These are phyloP conservation scores for Aspergillus nomiae DNA, from an alignment of 2,329 filamentous ascomycete genomes.

Conservation along the genomic window DNA sequence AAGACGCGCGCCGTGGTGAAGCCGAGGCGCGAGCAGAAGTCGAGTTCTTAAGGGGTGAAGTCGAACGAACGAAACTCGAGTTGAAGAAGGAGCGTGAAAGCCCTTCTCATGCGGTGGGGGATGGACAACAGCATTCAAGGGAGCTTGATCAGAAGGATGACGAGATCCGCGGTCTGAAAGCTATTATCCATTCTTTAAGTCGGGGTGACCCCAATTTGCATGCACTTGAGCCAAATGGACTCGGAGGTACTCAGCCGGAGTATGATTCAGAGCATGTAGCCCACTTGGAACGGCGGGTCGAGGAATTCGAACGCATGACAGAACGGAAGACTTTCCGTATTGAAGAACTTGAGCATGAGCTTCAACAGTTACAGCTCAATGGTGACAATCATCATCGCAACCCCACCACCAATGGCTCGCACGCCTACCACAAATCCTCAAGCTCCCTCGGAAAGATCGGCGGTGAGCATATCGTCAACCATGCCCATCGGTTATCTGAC, in stretches of 20 bases:
- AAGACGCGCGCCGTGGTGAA: slow-evolving; percentile 91
- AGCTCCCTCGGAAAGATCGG: slow-evolving; percentile 29
- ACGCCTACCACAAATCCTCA: slow-evolving; percentile 36
- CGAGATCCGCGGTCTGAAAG: slow-evolving; percentile 94
- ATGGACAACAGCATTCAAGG: slow-evolving; percentile 56
- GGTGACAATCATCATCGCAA: slow-evolving; percentile 34
- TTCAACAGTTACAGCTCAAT: slow-evolving; percentile 51
- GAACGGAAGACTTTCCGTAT: slow-evolving; percentile 74
- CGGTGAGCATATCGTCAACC: slow-evolving; percentile 29
- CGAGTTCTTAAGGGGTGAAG: slow-evolving; percentile 91
- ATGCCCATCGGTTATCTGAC: slow-evolving; percentile 45
- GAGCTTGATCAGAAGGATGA: slow-evolving; percentile 94
- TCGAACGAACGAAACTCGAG: slow-evolving; percentile 87
- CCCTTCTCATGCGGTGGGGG: slow-evolving; percentile 57
- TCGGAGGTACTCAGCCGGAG: slow-evolving; percentile 29
- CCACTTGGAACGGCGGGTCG: slow-evolving; percentile 76
- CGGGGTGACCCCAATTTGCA: slow-evolving; percentile 53
- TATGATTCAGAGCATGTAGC: slow-evolving; percentile 58
- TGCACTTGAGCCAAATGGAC: slow-evolving; percentile 32
- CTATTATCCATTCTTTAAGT: slow-evolving; percentile 94
- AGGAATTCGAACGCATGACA: slow-evolving; percentile 72
- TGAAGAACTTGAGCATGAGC: slow-evolving; percentile 81
- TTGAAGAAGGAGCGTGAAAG: slow-evolving; percentile 86
- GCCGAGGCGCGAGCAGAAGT: slow-evolving; percentile 94
- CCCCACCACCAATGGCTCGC: slow-evolving; percentile 38